Percentiles rank a stretch among this genome's conserved stretches.
phyloP scores from a whole-genome alignment of 306 rosid genomes.

The Medicago arabica region DNA sequence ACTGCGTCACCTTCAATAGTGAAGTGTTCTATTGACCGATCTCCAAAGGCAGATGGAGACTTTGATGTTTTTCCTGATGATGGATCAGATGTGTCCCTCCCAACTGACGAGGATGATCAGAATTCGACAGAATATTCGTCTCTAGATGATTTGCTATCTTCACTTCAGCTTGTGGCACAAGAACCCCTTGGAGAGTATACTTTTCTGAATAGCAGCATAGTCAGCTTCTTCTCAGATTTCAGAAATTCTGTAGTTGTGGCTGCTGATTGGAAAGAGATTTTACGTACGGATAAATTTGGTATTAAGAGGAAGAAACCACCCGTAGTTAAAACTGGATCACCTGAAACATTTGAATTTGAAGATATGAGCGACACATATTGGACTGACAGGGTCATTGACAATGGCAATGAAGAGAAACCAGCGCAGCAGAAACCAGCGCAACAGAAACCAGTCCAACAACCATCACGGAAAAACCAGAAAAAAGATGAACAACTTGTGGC shows the following conservation, averaged over 20 bases:
- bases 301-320: constrained; percentile 65
- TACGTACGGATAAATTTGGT: constrained; percentile 49
- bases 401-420: constrained; percentile 79
- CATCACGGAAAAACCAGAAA: constrained; percentile 59
- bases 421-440: constrained; percentile 43
- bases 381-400: constrained; percentile 92
- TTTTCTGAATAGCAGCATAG: constrained; percentile 49
- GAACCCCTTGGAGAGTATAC: constrained; percentile 63
- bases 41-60: constrained; percentile 60
- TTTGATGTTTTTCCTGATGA: constrained; percentile 48
- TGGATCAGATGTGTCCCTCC: constrained; percentile 53
- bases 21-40: constrained; percentile 62
- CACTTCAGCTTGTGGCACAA: constrained; percentile 69
- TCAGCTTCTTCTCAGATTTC: constrained; percentile 87
- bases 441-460: constrained; percentile 49
- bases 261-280: constrained; percentile 49
- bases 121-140: constrained; percentile 64
- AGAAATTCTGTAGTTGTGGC: constrained; percentile 64
- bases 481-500: constrained; percentile 54
- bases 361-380: constrained; percentile 95
- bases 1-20: constrained; percentile 63
- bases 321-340: constrained; percentile 48
- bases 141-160: constrained; percentile 67
- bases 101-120: constrained; percentile 47
- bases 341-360: constrained; percentile 91